Base-by-base conservation (phyloP, 306 rosid genomes). In the Betula pendula region DNA sequence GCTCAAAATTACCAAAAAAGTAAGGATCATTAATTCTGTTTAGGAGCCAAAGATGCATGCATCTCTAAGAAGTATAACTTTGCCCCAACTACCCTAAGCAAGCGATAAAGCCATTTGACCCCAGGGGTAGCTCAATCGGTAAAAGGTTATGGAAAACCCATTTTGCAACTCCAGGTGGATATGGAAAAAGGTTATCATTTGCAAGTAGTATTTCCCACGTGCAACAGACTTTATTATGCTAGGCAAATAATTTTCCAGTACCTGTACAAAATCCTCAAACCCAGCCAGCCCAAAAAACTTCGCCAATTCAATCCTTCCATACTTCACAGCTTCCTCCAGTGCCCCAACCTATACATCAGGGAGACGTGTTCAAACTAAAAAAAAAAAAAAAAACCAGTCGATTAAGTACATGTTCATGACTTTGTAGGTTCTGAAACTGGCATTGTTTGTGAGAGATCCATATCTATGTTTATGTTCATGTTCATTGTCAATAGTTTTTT, bases 291-390 rank as follows among this genome's bases (percentile, higher is more conserved):
- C 88, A 78, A 85, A 96, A 84, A 88, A 96, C 52, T 84, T 78
- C 6, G 87, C 92, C 88, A 96, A 76, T 75, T 96, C 89, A 44
- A 78, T 80, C 79, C 98, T 91, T 80, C 98, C 99, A 68, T 88
- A 96, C 60, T 87, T 88, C 59, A 92, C 93, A 58, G 98, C 99
- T 80, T 89, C 97, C 89, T 96, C 94, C 60, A 96, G 86, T 56
- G 87, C 87, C 82, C 97, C 99, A 70, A 86, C 92, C 99, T 96
- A 79, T 70, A 76, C 53, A 68, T 76, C 55, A 68, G 29, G 55
- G 70, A 74, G 72, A 84, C 62, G 45, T 70, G 42, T 22, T 35
- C 81, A 77, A 52, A 70, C 56, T 51, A 6, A 72, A 40, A 16
- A 52, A 65, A 52, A 63, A 6, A 72, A 40, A 16, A 52, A 65